Percentiles rank a stretch among this genome's conserved stretches.
Conservation (phyloP, 352 stramenopile genomes). For the Phytopythium boreale region DNA sequence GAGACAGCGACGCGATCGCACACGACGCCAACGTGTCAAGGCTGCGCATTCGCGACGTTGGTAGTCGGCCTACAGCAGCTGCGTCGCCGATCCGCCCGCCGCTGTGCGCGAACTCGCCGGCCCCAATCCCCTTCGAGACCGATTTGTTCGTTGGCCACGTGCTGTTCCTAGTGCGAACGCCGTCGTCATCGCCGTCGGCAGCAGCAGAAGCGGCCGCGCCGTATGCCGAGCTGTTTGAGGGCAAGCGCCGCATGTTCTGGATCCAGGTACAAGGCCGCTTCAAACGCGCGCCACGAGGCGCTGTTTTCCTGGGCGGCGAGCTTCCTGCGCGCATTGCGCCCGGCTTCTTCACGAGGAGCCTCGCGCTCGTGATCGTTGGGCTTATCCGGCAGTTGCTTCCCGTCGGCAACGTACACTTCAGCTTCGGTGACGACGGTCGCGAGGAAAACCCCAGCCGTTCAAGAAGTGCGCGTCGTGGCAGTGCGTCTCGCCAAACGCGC, state of each 20-base stretch:
- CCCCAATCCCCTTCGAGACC: conserved; percentile 80
- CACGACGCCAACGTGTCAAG: conserved; percentile 8
- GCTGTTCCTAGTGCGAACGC: conserved; percentile 80
- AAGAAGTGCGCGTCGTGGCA: conserved; percentile 2
- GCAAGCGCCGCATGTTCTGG: conserved; percentile 80
- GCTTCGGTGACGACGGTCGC: conserved; percentile 48
- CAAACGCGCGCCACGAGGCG: conserved; percentile 49
- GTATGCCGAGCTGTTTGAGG: conserved; percentile 54
- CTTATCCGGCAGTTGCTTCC: conserved; percentile 56
- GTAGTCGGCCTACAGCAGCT: conserved; percentile 7
- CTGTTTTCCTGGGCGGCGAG: conserved; percentile 74
- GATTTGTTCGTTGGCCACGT: conserved; percentile 79
- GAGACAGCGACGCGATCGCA: neutral
- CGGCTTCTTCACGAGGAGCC: conserved; percentile 72
- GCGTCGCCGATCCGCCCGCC: neutral
- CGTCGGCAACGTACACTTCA: conserved; percentile 61
- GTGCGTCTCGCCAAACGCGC: neutral
- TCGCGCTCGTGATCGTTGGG: conserved; percentile 74
- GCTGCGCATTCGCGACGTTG: conserved; percentile 43
- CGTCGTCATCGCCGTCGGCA: conserved; percentile 36
- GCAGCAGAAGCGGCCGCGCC: conserved; percentile 34
- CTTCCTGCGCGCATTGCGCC: conserved; percentile 57
- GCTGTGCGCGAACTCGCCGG: conserved; percentile 55
- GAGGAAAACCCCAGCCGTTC: conserved; percentile 3
- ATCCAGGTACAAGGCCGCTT: conserved; percentile 87